phyloP scores from a whole-genome alignment of 2,329 filamentous ascomycete species.

The Aspergillus sergii region DNA sequence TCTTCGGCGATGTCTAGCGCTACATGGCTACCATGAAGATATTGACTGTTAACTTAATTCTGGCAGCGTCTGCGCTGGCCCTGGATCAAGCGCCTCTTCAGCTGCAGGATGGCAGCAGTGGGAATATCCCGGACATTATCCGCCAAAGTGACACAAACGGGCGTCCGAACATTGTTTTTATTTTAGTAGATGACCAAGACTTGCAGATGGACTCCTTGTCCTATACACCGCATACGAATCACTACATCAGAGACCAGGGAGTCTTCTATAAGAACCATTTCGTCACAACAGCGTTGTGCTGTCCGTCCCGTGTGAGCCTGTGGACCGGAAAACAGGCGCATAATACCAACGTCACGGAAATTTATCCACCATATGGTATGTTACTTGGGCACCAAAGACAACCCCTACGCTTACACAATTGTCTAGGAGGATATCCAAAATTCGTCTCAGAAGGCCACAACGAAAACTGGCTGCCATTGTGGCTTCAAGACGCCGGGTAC shows the following conservation, averaged over 20 bases:
- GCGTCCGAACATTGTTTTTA: slow-evolving; percentile 62
- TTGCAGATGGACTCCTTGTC: slow-evolving; percentile 60
- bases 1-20: background rate
- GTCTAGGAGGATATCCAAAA: slow-evolving; percentile 49
- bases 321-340: slow-evolving; percentile 67
- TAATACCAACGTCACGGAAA: slow-evolving; percentile 68
- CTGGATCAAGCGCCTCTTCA: background rate
- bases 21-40: background rate
- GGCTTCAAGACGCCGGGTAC: slow-evolving; percentile 53
- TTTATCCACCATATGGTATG: slow-evolving; percentile 52
- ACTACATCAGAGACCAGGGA: slow-evolving; percentile 59
- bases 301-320: slow-evolving; percentile 64
- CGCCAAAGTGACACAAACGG: background rate
- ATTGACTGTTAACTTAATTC: background rate
- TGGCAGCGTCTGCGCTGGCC: background rate
- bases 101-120: background rate
- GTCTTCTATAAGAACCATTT: slow-evolving; percentile 64
- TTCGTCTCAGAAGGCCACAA: slow-evolving; percentile 55
- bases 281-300: slow-evolving; percentile 66
- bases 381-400: too few relatives aligned
- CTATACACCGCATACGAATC: slow-evolving; percentile 59
- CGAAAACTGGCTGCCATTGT: slow-evolving; percentile 51
- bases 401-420: too few relatives aligned
- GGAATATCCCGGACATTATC: background rate
- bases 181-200: slow-evolving; percentile 69